phyloP scores from a whole-genome alignment of 305 asterid species.

The Fraxinus sp. region DNA sequence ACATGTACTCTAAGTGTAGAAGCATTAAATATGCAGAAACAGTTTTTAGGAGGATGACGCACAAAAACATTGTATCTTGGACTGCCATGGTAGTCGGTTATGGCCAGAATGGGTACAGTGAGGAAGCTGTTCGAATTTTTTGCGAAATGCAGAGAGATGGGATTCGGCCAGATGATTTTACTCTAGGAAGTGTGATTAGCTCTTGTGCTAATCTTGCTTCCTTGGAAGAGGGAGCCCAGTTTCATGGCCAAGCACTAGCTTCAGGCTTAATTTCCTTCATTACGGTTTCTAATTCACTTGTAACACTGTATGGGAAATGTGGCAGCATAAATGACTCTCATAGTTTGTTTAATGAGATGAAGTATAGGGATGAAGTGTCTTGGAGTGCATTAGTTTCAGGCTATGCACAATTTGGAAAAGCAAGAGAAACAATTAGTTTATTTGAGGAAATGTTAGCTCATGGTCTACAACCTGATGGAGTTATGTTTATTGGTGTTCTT shows the following conservation, averaged over 20 bases:
- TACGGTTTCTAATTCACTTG: constrained; percentile 84
- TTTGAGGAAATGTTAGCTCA: constrained; percentile 69
- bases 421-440: constrained; percentile 56
- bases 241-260: constrained; percentile 65
- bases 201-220: constrained; percentile 89
- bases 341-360: constrained; percentile 58
- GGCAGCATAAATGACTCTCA: constrained; percentile 70
- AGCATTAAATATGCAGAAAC: constrained; percentile 60
- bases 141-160: too few species aligned
- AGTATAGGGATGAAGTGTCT: constrained; percentile 66
- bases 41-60: constrained; percentile 54
- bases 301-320: constrained; percentile 78
- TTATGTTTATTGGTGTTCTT: constrained; percentile 72
- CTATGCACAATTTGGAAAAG: constrained; percentile 84
- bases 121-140: constrained; percentile 68
- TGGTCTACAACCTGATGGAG: constrained; percentile 73
- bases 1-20: constrained; percentile 81
- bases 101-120: constrained; percentile 85
- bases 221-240: constrained; percentile 88
- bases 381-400: constrained; percentile 88
- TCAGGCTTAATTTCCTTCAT: constrained; percentile 66
- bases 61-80: constrained; percentile 82
- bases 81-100: constrained; percentile 90
- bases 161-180: too few species aligned
- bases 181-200: too few species aligned